Percentiles rank a stretch among this genome's conserved stretches.
phyloP scores from a whole-genome alignment of 179 eudicot genomes.

The Actinidia arguta region DNA sequence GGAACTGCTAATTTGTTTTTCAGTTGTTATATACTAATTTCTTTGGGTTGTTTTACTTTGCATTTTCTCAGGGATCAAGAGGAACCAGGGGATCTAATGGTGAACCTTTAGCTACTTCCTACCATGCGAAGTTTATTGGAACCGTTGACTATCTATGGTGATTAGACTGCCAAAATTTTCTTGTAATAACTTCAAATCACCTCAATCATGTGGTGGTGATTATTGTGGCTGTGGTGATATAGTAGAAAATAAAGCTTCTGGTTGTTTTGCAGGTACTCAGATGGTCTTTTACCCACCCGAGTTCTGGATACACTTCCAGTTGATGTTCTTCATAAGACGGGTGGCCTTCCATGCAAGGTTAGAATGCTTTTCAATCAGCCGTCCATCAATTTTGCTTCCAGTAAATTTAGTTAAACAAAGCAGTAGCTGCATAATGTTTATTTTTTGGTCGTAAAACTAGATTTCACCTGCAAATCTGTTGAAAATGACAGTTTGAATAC shows the following conservation, averaged over 20 bases:
- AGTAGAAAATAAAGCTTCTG: background rate
- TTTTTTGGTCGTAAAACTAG: background rate
- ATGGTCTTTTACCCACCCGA: conserved; percentile 44
- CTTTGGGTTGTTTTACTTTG: background rate
- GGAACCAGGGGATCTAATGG: conserved; percentile 40
- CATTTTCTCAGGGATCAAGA: conserved; percentile 39
- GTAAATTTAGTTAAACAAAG: background rate
- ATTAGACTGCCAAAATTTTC: conserved; percentile 2
- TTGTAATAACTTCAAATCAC: background rate
- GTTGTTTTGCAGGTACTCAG: conserved; percentile 46
- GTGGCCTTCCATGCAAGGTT: conserved; percentile 55
- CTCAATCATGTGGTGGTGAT: background rate
- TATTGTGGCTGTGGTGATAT: background rate
- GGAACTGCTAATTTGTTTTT: background rate
- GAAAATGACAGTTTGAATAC: no score
- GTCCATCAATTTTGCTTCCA: background rate
- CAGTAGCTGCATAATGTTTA: background rate
- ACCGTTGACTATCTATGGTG: conserved; percentile 67
- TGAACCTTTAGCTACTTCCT: conserved; percentile 62
- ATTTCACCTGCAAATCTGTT: conserved; percentile 3
- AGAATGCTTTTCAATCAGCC: background rate
- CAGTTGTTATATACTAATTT: background rate
- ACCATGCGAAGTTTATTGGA: conserved; percentile 47
- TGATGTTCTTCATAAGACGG: conserved; percentile 37
- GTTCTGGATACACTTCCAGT: conserved; percentile 50